phyloP scores from a whole-genome alignment of 2,329 filamentous ascomycete genomes.

The Acephala macrosclerotiorum region DNA sequence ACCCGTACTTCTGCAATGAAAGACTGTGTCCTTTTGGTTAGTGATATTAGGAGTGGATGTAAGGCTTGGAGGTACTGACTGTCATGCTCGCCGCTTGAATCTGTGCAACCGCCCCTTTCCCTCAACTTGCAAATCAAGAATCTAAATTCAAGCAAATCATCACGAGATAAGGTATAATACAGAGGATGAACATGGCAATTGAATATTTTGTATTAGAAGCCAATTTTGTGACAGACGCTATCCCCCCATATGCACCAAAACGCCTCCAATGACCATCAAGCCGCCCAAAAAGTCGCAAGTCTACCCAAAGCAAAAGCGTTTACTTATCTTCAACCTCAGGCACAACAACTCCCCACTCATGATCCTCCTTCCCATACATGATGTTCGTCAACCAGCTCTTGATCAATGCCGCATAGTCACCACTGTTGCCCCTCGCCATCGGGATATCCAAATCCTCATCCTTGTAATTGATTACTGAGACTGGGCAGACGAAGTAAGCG shows the following conservation, averaged over 20 bases:
- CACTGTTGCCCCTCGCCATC: slow-evolving; percentile 61
- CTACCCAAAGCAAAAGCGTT: slow-evolving; percentile 10
- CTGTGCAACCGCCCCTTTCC: no score
- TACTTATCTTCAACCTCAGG: slow-evolving; percentile 56
- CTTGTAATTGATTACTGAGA: slow-evolving; percentile 73
- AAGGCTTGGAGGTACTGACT: background rate
- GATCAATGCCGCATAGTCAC: slow-evolving; percentile 64
- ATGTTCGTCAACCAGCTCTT: slow-evolving; percentile 75
- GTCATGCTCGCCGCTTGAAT: no score
- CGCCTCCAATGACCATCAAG: slow-evolving; percentile 5
- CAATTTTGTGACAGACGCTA: background rate
- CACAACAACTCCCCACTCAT: slow-evolving; percentile 75
- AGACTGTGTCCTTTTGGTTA: background rate
- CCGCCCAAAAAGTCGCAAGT: background rate
- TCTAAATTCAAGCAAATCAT: no score
- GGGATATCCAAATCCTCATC: slow-evolving; percentile 68
- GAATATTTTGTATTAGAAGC: background rate
- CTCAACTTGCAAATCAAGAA: no score
- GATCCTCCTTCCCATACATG: slow-evolving; percentile 73
- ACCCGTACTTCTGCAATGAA: background rate
- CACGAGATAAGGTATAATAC: background rate
- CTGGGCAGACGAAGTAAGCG: slow-evolving; percentile 76
- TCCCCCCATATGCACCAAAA: slow-evolving; percentile 9
- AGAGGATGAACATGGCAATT: background rate
- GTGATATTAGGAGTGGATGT: background rate